A percentile compares a stretch with the other conserved stretches of the same genome.
phyloP scores from a whole-genome alignment of 257 asterid species.

The Haberlea rhodopensis region DNA sequence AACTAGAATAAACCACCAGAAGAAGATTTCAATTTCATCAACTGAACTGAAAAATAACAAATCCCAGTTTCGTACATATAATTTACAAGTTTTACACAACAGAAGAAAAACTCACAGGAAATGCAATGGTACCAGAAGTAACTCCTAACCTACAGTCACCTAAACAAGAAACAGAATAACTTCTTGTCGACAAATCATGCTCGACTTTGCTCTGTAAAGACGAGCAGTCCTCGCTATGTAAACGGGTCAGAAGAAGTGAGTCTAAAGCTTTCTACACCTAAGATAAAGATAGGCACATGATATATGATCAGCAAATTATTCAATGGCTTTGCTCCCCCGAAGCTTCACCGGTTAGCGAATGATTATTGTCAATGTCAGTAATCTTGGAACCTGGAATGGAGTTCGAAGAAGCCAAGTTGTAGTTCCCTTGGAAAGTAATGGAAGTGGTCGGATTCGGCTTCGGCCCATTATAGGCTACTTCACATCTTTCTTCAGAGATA shows the following conservation, averaged over 20 bases:
- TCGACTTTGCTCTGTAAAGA: constrained; percentile 29
- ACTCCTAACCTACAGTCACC: constrained; percentile 41
- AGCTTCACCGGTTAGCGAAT: constrained; percentile 43
- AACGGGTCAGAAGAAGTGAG: constrained; percentile 39
- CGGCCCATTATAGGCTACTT: constrained; percentile 33
- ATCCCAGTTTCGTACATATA: neutral
- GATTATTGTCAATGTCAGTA: constrained; percentile 38
- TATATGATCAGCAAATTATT: constrained; percentile 48
- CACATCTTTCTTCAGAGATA: constrained; percentile 39
- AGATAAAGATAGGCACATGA: constrained; percentile 25
- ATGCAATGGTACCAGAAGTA: constrained; percentile 19
- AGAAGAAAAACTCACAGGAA: neutral
- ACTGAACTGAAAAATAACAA: no score
- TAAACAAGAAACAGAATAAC: constrained; percentile 24
- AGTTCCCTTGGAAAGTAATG: constrained; percentile 47
- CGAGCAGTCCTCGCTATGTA: constrained; percentile 32
- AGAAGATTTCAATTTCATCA: no score
- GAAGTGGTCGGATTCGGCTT: constrained; percentile 44
- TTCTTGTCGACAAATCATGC: constrained; percentile 23
- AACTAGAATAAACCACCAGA: no score
- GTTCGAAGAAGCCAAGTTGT: constrained; percentile 39
- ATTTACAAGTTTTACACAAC: neutral
- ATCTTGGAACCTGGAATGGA: constrained; percentile 41
- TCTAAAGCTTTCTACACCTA: constrained; percentile 37
- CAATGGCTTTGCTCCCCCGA: constrained; percentile 56